A percentile compares a stretch with the other conserved stretches of the same genome.
Conservation (phyloP, 768 basidiomycete species). For the Mycena sanguinolenta region DNA sequence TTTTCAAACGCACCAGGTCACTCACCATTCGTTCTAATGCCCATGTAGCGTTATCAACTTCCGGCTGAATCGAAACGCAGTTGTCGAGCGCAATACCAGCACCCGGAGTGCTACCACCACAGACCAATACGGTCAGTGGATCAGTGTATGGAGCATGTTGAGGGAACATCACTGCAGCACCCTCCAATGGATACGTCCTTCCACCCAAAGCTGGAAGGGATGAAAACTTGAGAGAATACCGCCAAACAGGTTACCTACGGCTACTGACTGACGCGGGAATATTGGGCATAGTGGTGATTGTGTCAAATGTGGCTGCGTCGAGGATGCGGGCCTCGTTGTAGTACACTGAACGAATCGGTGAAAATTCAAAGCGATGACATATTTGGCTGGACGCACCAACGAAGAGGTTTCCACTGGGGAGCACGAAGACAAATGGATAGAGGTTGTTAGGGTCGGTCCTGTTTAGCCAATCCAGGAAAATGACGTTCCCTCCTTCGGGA, state of each 20-base stretch:
- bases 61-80: background rate
- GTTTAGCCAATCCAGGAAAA: conserved; percentile 73
- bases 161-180: conserved; percentile 77
- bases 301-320: conserved; percentile 74
- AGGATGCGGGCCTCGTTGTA: conserved; percentile 87
- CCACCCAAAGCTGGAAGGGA: conserved; percentile 57
- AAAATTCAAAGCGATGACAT: background rate
- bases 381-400: conserved; percentile 60
- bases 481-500: conserved; percentile 68
- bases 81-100: background rate
- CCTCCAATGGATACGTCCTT: conserved; percentile 61
- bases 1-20: background rate
- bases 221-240: background rate
- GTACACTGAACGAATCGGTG: conserved; percentile 60
- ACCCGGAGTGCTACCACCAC: conserved; percentile 79
- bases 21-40: background rate
- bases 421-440: conserved; percentile 81
- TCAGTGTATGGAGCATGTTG: conserved; percentile 81
- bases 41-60: background rate
- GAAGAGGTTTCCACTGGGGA: conserved; percentile 79
- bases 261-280: conserved; percentile 82
- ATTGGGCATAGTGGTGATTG: conserved; percentile 72
- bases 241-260: conserved; percentile 49
- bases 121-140: conserved; percentile 74
- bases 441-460: conserved; percentile 86